Percentiles rank a stretch among this genome's conserved stretches.
Conservation (phyloP, 108 stramenopile genomes). For the Cyclotella atomus region DNA sequence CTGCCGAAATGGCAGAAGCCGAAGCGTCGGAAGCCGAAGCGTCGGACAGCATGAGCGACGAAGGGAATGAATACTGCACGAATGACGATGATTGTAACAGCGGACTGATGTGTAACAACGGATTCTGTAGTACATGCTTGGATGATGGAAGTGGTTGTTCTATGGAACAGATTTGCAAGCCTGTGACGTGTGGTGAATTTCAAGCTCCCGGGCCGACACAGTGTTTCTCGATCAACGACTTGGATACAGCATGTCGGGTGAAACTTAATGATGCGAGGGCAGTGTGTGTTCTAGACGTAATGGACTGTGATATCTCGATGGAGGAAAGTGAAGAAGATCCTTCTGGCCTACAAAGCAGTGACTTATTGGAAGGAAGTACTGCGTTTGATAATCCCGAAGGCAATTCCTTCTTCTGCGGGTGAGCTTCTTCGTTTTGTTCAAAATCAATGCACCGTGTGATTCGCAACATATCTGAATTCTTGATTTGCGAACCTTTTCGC, state of each 20-base stretch:
- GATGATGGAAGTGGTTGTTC: conserved; percentile 22
- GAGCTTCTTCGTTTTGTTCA: no score
- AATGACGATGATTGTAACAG: conserved; percentile 6
- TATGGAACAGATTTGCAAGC: conserved; percentile 30
- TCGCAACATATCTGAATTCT: no score
- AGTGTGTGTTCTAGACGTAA: conserved; percentile 16
- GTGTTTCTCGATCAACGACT: conserved; percentile 24
- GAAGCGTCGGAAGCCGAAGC: background rate
- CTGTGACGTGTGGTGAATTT: background rate
- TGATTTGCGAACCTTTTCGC: background rate
- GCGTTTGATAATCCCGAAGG: conserved; percentile 36
- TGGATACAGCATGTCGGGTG: conserved; percentile 11
- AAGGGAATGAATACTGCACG: background rate
- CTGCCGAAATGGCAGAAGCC: background rate
- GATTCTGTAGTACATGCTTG: conserved; percentile 29
- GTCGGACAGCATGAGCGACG: background rate
- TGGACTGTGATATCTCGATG: conserved; percentile 18
- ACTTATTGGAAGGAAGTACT: background rate
- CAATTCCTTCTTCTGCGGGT: conserved; percentile 41
- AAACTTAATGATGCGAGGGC: background rate
- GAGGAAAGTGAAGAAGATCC: background rate
- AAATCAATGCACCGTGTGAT: no score
- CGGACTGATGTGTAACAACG: conserved; percentile 18
- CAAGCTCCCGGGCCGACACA: conserved; percentile 18
- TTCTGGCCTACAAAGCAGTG: background rate